Evolutionary conservation across 225 moss, liverwort and hornwort genomes (phyloP).

Genomic region (Climacium dendroides): DNA sequence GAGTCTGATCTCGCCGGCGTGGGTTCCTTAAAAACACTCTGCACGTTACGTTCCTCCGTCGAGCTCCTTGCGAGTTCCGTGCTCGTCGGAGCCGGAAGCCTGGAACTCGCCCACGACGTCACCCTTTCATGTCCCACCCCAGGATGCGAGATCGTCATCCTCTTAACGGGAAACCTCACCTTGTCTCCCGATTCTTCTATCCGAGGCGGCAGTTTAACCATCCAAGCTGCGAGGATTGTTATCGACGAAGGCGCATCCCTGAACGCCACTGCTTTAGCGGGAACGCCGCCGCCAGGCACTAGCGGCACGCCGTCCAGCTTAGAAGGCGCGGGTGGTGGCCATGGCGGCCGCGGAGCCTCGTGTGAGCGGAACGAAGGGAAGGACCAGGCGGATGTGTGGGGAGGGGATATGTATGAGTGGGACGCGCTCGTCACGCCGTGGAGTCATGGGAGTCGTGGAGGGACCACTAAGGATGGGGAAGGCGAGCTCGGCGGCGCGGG

Average conservation of each 20-base stretch:
- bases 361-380: conserved; percentile 38
- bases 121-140: conserved; percentile 22
- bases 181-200: conserved; percentile 35
- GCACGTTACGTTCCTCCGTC: conserved; percentile 24
- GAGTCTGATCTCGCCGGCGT: conserved; percentile 56
- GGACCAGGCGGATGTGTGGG: conserved; percentile 51
- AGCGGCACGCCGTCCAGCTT: conserved; percentile 47
- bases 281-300: conserved; percentile 55
- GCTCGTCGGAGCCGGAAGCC: conserved; percentile 49
- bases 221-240: conserved; percentile 45
- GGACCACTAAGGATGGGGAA: conserved; percentile 29
- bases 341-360: conserved; percentile 75
- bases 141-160: conserved; percentile 64
- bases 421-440: conserved; percentile 45
- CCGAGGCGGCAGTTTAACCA: conserved; percentile 48
- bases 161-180: conserved; percentile 46
- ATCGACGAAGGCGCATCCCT: conserved; percentile 22
- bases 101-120: conserved; percentile 37
- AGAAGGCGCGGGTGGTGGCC: conserved; percentile 83
- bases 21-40: conserved; percentile 49
- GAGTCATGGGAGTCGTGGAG: conserved; percentile 81
- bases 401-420: conserved; percentile 84
- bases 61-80: conserved; percentile 28
- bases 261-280: conserved; percentile 50
- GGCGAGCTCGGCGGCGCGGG: conserved; percentile 51